A percentile compares a stretch with the other conserved stretches of the same genome.
Conservation (phyloP, 495 filamentous ascomycete species). For the Xanthoparmelia taractica region DNA sequence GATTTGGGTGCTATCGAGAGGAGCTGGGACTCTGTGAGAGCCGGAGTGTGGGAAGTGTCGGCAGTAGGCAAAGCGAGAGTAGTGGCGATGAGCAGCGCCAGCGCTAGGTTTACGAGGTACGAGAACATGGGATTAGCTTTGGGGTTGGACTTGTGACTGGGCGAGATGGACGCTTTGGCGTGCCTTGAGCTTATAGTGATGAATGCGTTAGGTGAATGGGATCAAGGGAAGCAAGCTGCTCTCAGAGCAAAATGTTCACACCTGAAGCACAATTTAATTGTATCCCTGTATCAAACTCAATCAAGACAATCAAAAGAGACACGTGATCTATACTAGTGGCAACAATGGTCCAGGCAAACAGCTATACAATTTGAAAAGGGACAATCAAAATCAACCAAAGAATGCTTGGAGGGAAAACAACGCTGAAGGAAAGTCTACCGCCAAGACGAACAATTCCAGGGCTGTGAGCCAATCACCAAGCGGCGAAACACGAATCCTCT, state of each 20-base stretch:
- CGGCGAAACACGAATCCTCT: neutral
- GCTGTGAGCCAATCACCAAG: constrained; percentile 1
- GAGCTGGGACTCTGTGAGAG: constrained; percentile 42
- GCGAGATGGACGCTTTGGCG: neutral
- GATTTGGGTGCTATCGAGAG: constrained; percentile 44
- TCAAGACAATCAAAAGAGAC: neutral
- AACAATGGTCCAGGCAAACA: neutral
- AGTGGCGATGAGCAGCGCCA: constrained; percentile 17
- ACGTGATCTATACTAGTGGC: neutral
- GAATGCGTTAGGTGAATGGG: neutral
- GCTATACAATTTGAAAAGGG: no score
- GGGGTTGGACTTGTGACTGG: neutral
- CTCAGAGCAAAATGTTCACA: neutral
- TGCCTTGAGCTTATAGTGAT: neutral
- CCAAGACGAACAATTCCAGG: neutral
- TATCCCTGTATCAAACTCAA: neutral
- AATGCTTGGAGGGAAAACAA: neutral
- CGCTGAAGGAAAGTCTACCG: neutral
- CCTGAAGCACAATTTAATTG: neutral
- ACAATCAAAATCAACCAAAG: neutral
- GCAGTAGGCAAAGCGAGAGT: neutral
- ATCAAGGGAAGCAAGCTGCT: neutral
- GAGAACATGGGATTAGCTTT: neutral
- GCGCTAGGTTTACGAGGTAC: neutral
- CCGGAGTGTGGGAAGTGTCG: neutral